phyloP scores from a whole-genome alignment of 208 protist genomes.

The Perkinsela sp. region DNA sequence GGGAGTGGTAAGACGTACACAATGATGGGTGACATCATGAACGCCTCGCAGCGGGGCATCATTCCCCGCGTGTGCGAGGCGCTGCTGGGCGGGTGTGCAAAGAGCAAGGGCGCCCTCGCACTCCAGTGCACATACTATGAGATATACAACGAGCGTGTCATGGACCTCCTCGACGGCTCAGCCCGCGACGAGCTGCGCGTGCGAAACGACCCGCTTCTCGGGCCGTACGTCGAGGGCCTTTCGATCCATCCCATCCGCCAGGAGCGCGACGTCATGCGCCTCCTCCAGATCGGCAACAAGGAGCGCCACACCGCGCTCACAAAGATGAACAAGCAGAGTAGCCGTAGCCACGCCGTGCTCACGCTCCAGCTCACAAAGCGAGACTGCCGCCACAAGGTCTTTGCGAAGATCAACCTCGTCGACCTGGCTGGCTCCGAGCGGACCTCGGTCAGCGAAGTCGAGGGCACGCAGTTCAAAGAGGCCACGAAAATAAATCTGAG shows the following conservation, averaged over 20 bases:
- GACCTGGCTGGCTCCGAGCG: slow-evolving; percentile 73
- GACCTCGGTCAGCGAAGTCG: slow-evolving; percentile 20
- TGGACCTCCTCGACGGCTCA: slow-evolving; percentile 21
- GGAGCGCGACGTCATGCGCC: slow-evolving; percentile 26
- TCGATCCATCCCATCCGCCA: slow-evolving; percentile 17
- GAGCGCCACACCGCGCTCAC: slow-evolving; percentile 46
- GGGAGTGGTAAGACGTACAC: slow-evolving; percentile 9
- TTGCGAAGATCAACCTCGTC: slow-evolving; percentile 60
- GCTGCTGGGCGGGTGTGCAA: slow-evolving; percentile 5
- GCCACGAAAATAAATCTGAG: slow-evolving; percentile 66
- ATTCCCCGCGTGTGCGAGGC: slow-evolving; percentile 9
- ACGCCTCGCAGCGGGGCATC: slow-evolving; percentile 3
- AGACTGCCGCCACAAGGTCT: slow-evolving; percentile 15
- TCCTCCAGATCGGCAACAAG: slow-evolving; percentile 30
- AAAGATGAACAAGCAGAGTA: slow-evolving; percentile 54
- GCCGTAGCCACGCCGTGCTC: slow-evolving; percentile 57
- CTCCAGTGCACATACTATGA: slow-evolving; percentile 14
- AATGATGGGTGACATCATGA: slow-evolving; percentile 8
- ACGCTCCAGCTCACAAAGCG: slow-evolving; percentile 21
- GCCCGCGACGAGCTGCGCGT: slow-evolving; percentile 16
- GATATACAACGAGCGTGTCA: slow-evolving; percentile 66
- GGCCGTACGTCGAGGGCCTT: slow-evolving; percentile 37
- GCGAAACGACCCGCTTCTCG: slow-evolving; percentile 21
- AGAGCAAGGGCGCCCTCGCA: not conserved
- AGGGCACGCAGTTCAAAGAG: slow-evolving; percentile 26